A percentile compares a stretch with the other conserved stretches of the same genome.
These are phyloP conservation scores for Bipolaris gigantea DNA, from an alignment of 2,329 filamentous ascomycete species.

Conservation along the genomic window DNA sequence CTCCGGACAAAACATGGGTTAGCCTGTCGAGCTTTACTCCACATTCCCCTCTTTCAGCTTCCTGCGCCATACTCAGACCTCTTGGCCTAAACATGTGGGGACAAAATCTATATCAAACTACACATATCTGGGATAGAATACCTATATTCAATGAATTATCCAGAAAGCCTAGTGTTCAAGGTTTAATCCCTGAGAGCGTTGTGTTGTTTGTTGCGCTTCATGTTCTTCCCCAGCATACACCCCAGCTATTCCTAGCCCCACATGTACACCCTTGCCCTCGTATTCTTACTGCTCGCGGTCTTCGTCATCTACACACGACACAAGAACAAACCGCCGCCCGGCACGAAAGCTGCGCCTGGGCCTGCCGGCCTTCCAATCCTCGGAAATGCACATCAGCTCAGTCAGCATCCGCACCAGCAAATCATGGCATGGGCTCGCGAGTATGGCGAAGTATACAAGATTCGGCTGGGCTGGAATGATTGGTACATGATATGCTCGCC, in stretches of 20 bases:
- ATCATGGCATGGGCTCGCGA: slow-evolving; percentile 44
- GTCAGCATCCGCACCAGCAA: slow-evolving; percentile 34
- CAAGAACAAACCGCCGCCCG: slow-evolving; percentile 19
- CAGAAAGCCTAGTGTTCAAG: not conserved
- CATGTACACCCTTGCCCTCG: slow-evolving; percentile 22
- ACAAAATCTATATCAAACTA: slow-evolving; percentile 4
- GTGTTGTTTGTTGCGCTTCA: not conserved
- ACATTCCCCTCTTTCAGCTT: slow-evolving; percentile 15
- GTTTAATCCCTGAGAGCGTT: not conserved
- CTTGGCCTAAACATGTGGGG: slow-evolving; percentile 17
- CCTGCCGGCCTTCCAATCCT: slow-evolving; percentile 32
- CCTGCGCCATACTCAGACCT: not conserved
- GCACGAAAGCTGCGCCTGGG: slow-evolving; percentile 24
- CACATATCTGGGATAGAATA: not conserved
- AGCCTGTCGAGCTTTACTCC: slow-evolving; percentile 4
- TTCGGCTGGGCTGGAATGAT: slow-evolving; percentile 51
- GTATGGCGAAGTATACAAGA: slow-evolving; percentile 52
- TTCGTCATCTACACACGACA: slow-evolving; percentile 17
- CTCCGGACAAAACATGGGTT: not conserved
- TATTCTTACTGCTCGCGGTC: slow-evolving; percentile 14
- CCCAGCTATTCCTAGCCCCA: slow-evolving; percentile 11
- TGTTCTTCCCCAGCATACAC: not conserved
- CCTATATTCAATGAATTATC: too few species aligned
- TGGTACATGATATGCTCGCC: slow-evolving; percentile 53
- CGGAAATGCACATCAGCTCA: slow-evolving; percentile 36